Percentiles rank a stretch among this genome's conserved stretches.
Conservation (phyloP, 2,329 filamentous ascomycete genomes). For the Parastagonospora avenae region DNA sequence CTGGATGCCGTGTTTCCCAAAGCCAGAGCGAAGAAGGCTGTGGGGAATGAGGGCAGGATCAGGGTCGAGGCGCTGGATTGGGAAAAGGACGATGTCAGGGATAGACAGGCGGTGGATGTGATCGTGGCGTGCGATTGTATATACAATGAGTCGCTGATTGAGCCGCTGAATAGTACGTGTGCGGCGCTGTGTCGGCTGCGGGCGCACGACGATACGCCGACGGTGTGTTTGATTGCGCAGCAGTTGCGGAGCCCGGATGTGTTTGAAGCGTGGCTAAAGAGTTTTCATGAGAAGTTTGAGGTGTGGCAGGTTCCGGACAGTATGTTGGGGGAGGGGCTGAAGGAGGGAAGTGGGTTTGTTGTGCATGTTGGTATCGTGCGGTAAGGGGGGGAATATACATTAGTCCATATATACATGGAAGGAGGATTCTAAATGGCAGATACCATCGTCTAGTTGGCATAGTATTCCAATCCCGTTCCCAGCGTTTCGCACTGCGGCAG, state of each 20-base stretch:
- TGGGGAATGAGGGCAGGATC: slow-evolving; percentile 9
- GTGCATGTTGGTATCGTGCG: slow-evolving; percentile 70
- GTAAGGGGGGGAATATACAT: slow-evolving; percentile 5
- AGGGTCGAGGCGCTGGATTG: slow-evolving; percentile 70
- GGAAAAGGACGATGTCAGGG: slow-evolving; percentile 64
- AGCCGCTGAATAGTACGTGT: slow-evolving; percentile 82
- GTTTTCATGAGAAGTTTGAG: slow-evolving; percentile 69
- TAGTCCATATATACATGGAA: neutral
- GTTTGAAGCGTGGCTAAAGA: slow-evolving; percentile 78
- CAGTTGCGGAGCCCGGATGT: slow-evolving; percentile 85
- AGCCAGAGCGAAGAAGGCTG: slow-evolving; percentile 12
- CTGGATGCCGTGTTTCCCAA: slow-evolving; percentile 14
- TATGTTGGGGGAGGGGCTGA: slow-evolving; percentile 63
- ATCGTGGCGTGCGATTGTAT: slow-evolving; percentile 91
- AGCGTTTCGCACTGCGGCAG: slow-evolving; percentile 32
- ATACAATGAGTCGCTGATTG: slow-evolving; percentile 87
- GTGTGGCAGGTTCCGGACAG: slow-evolving; percentile 77
- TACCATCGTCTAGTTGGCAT: slow-evolving; percentile 6
- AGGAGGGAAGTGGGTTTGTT: slow-evolving; percentile 73
- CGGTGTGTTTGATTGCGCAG: slow-evolving; percentile 82
- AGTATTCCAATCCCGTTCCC: slow-evolving; percentile 30
- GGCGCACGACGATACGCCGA: slow-evolving; percentile 50
- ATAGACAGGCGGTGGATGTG: slow-evolving; percentile 66
- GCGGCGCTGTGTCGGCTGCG: slow-evolving; percentile 72
- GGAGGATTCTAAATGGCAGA: neutral